phyloP scores from a whole-genome alignment of 768 basidiomycete genomes.

The Royoungia palumana region DNA sequence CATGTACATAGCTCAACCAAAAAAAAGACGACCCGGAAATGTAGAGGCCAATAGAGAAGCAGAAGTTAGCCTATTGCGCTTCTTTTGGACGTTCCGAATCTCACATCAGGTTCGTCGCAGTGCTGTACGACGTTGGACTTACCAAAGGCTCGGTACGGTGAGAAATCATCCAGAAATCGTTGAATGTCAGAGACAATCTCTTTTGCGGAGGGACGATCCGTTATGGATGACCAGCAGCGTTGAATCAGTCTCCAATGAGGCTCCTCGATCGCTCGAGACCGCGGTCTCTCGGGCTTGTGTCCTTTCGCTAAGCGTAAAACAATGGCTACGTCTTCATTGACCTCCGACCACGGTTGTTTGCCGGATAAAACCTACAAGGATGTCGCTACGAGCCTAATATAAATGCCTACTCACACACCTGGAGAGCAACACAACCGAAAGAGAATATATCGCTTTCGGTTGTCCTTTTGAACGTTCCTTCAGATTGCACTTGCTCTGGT shows the following conservation, averaged over 20 bases:
- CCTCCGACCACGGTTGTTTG: constrained; percentile 10
- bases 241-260: constrained; percentile 10
- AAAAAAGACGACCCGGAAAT: too few species aligned
- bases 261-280: constrained; percentile 1
- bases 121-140: too few species aligned
- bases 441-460: constrained; percentile 18
- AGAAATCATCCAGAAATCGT: neutral
- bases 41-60: too few species aligned
- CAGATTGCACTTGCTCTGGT: constrained; percentile 28
- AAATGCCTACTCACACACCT: constrained; percentile 11
- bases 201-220: neutral
- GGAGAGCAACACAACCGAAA: constrained; percentile 30
- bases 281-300: constrained; percentile 1
- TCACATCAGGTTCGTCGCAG: too few species aligned
- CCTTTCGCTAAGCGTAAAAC: constrained; percentile 6
- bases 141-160: neutral
- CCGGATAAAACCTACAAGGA: constrained; percentile 22
- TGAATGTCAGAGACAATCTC: neutral
- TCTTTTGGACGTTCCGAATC: too few species aligned
- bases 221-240: constrained; percentile 1
- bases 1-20: too few species aligned
- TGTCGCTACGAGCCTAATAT: neutral
- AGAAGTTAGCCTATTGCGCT: too few species aligned
- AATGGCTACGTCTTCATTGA: neutral
- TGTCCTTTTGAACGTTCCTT: neutral